These are phyloP conservation scores for Pseudoneurospora amorphoporcata DNA, from an alignment of 495 filamentous ascomycete species.

Conservation along the genomic window DNA sequence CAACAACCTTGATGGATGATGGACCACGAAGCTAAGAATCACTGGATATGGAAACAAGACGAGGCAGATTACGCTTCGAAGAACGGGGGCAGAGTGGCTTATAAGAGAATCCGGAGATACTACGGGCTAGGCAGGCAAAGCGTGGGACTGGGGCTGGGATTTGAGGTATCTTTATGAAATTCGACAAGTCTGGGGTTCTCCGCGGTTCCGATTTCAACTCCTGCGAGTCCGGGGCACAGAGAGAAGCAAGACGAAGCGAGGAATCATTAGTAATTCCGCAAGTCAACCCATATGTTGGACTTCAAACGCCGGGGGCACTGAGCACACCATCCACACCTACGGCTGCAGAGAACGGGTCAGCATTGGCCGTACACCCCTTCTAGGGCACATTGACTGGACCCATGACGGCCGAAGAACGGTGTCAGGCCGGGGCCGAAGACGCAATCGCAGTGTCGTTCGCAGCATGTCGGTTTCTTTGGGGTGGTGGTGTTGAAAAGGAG, in stretches of 20 bases:
- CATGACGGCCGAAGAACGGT: background rate
- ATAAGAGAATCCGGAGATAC: background rate
- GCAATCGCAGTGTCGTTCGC: constrained; percentile 7
- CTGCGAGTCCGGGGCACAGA: background rate
- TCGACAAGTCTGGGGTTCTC: background rate
- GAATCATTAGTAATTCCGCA: constrained; percentile 18
- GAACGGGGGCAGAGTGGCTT: background rate
- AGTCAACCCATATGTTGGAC: background rate
- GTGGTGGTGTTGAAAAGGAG: constrained; percentile 25
- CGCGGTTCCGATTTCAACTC: background rate
- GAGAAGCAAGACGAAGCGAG: background rate
- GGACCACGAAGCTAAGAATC: background rate
- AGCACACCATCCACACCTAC: background rate
- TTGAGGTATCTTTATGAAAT: background rate
- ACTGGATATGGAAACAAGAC: background rate
- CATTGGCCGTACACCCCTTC: background rate
- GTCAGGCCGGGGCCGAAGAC: constrained; percentile 9
- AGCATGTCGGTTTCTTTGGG: constrained; percentile 5
- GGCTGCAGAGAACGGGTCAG: background rate
- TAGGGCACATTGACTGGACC: background rate
- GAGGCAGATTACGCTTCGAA: background rate
- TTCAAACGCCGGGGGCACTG: background rate
- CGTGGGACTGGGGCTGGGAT: background rate
- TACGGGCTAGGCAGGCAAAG: background rate
- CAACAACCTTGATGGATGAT: background rate